phyloP scores from a whole-genome alignment of 306 rosid species.

The Cucurbita pepo region DNA sequence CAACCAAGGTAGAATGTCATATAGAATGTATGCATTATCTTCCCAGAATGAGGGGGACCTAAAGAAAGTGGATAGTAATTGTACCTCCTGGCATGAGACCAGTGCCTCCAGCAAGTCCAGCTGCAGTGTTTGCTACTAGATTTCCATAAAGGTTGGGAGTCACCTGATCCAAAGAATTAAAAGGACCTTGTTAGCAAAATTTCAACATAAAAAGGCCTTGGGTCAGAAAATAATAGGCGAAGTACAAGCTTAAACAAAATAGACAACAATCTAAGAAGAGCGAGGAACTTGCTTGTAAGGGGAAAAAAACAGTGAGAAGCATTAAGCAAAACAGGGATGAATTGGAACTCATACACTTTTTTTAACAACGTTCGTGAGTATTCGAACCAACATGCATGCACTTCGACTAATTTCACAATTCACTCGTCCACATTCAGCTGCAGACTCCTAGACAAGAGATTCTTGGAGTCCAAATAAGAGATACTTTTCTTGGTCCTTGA shows the following conservation, averaged over 20 bases:
- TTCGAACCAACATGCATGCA: too few species aligned
- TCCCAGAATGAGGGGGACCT: too few species aligned
- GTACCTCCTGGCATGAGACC: conserved; percentile 98
- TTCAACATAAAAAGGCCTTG: neutral
- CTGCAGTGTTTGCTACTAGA: conserved; percentile 92
- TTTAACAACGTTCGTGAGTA: too few species aligned
- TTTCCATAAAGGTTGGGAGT: conserved; percentile 95
- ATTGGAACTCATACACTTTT: neutral
- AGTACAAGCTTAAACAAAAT: neutral
- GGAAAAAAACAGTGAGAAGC: neutral
- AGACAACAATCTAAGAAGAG: neutral
- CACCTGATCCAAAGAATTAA: conserved; percentile 25
- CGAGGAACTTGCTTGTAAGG: neutral
- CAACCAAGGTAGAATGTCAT: too few species aligned
- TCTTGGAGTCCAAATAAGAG: too few species aligned
- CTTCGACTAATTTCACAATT: too few species aligned
- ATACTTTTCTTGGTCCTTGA: too few species aligned
- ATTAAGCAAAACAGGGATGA: neutral
- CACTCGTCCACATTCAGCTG: too few species aligned
- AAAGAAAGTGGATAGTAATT: neutral
- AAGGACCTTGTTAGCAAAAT: neutral
- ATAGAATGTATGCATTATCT: too few species aligned
- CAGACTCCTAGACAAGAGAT: too few species aligned
- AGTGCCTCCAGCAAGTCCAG: conserved; percentile 96
- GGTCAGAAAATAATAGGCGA: neutral